Percentiles rank a stretch among this genome's conserved stretches.
Evolutionary conservation across 768 basidiomycete genomes (phyloP).

Genomic region (Leccinellum luteum): DNA sequence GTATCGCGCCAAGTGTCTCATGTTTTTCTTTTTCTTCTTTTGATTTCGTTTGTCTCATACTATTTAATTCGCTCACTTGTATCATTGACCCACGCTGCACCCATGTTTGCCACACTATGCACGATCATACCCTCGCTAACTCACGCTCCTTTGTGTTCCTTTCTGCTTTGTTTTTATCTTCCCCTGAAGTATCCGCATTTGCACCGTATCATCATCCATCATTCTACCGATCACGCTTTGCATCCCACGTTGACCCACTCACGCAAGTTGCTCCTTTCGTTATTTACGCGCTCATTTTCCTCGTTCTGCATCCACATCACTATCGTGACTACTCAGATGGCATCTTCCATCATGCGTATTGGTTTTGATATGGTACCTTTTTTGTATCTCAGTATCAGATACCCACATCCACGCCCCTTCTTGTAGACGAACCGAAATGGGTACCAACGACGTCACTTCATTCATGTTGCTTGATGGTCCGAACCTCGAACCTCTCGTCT

Average conservation of each 20-base stretch:
- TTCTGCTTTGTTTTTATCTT: neutral
- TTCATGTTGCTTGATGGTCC: neutral
- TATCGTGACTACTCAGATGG: neutral
- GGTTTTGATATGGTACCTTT: neutral
- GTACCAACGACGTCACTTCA: neutral
- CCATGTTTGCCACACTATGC: neutral
- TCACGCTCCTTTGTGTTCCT: constrained; percentile 1
- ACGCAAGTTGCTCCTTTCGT: neutral
- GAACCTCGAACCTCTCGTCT: neutral
- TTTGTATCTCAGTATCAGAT: neutral
- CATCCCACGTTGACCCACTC: constrained; percentile 4
- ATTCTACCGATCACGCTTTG: constrained; percentile 2
- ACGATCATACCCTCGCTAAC: constrained; percentile 4
- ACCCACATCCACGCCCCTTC: neutral
- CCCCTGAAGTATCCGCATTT: neutral
- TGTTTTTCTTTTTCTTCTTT: neutral
- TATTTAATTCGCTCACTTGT: constrained; percentile 30
- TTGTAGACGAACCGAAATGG: constrained; percentile 5
- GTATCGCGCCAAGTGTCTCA: neutral
- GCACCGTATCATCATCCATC: neutral
- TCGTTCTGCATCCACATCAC: neutral
- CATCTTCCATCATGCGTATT: constrained; percentile 1
- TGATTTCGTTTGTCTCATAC: constrained; percentile 17
- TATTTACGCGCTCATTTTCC: neutral
- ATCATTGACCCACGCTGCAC: constrained; percentile 14